Evolutionary conservation across 2,329 filamentous ascomycete species (phyloP), one percentile per base, ranked within the genome.

Genomic region (Paracoccidioides lutzii): DNA sequence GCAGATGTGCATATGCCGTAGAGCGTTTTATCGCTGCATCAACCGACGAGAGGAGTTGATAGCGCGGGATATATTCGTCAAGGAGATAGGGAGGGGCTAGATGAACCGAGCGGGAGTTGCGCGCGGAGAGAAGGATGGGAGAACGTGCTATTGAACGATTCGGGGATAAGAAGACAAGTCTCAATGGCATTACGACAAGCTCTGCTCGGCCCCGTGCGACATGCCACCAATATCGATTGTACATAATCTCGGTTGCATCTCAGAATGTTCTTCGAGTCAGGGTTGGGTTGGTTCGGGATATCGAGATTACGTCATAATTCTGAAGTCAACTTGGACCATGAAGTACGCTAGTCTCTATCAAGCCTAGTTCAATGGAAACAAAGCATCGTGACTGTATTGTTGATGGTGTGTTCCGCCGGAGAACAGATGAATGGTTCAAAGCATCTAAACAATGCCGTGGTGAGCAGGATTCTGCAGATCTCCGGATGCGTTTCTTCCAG

Each of bases 1-100:
- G 75, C 33, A 94, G 75, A 66, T 94, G 87, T 0, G 82, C 81
- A 64, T 90, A 88, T 1, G 88, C 87, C 22, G 75, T 72, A 1
- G 83, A 84, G 9, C 86, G 81, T 67, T 94, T 94, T 72, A 82
- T 83, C 1, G 86, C 78, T 3, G 81, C 83, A 54, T 90, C 84
- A 3, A 80, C 68, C 1, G 85, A 81, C 1, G 82, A 82, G 10
- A 93, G 76, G 4, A 80, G 76, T 62, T 84, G 79, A 66, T 90
- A 90, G 51, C 84, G 81, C 0, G 88, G 87, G 10, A 80, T 80
- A 68, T 93, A 88, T 65, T 86, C 82, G 64, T 83, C 80, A 2
- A 93, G 78, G 22, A 93, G 78, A 67, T 87, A 93, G 8, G 79
- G 79, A 6, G 79, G 79, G 5, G 80, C 78, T 37, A 82, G 51